Percentiles rank a stretch among this genome's conserved stretches.
phyloP scores from a whole-genome alignment of 129 eudicot genomes.

The Helichrysum umbraculigerum region DNA sequence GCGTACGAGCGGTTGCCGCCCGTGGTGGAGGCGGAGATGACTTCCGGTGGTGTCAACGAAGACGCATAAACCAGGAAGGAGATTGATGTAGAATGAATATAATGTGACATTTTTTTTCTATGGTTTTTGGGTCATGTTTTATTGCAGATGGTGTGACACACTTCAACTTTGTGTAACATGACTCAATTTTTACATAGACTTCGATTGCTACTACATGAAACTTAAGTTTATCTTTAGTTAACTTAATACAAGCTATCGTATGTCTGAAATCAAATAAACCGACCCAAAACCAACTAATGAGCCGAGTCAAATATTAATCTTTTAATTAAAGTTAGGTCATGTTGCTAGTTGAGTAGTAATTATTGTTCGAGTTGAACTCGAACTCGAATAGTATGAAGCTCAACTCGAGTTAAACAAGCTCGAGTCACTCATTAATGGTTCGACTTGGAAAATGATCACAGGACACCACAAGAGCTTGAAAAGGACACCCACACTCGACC shows the following conservation, averaged over 20 bases:
- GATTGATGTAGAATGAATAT: constrained; percentile 43
- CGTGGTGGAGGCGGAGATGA: constrained; percentile 79
- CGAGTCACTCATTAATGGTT: no score
- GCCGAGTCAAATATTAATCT: no score
- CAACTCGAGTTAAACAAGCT: no score
- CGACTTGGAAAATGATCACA: no score
- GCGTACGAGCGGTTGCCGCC: constrained; percentile 83
- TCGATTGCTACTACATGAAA: neutral
- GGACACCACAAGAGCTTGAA: no score
- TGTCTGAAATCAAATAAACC: neutral
- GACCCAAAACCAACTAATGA: neutral
- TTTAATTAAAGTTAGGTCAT: no score
- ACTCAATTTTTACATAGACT: constrained; percentile 14
- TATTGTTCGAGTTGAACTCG: no score
- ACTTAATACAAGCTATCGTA: neutral
- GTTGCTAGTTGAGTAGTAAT: no score
- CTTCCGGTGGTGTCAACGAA: constrained; percentile 48
- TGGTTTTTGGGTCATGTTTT: constrained; percentile 20
- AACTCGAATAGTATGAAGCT: no score
- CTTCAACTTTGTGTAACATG: constrained; percentile 6
- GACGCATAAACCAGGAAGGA: constrained; percentile 35
- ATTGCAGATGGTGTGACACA: constrained; percentile 16
- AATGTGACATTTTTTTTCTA: neutral
- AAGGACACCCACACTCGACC: no score
- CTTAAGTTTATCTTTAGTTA: neutral